Percentiles rank a stretch among this genome's conserved stretches.
phyloP scores from a whole-genome alignment of 2,329 filamentous ascomycete genomes.

The Fusarium siculi region DNA sequence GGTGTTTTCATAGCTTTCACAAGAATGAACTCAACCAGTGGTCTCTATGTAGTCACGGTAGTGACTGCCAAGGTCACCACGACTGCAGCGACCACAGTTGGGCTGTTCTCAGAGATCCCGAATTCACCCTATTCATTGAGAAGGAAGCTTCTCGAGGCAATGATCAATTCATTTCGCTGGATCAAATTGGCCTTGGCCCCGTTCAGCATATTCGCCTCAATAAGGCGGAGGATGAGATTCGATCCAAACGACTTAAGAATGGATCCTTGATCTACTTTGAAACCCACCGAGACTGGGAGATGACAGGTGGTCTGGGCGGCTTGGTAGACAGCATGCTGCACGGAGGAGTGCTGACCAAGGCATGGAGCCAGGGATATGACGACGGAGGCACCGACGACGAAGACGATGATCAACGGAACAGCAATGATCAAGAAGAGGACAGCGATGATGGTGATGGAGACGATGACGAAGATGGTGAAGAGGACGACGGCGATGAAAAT shows the following conservation, averaged over 20 bases:
- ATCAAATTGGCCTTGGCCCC: not conserved
- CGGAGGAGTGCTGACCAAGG: not conserved
- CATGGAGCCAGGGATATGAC: not conserved
- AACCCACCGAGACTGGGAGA: not conserved
- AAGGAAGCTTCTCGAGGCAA: not conserved
- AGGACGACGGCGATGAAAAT: too few relatives aligned
- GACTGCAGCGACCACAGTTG: not conserved
- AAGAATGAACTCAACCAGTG: not conserved
- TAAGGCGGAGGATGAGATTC: not conserved
- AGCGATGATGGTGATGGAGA: not conserved
- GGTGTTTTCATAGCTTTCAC: slow-evolving; percentile 12
- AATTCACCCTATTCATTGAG: not conserved
- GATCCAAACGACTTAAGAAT: not conserved
- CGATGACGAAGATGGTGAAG: too few relatives aligned
- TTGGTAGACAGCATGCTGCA: slow-evolving; percentile 6
- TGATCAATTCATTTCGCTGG: not conserved
- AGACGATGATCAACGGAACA: too few relatives aligned
- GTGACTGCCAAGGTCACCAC: slow-evolving; percentile 1
- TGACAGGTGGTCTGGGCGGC: not conserved
- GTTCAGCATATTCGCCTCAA: not conserved
- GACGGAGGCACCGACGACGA: too few relatives aligned
- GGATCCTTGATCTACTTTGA: not conserved
- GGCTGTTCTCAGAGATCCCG: not conserved
- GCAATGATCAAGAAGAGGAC: too few relatives aligned
- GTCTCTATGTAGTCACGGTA: not conserved